Evolutionary conservation across 257 asterid genomes (phyloP).

Genomic region (Plectranthus barbatus): DNA sequence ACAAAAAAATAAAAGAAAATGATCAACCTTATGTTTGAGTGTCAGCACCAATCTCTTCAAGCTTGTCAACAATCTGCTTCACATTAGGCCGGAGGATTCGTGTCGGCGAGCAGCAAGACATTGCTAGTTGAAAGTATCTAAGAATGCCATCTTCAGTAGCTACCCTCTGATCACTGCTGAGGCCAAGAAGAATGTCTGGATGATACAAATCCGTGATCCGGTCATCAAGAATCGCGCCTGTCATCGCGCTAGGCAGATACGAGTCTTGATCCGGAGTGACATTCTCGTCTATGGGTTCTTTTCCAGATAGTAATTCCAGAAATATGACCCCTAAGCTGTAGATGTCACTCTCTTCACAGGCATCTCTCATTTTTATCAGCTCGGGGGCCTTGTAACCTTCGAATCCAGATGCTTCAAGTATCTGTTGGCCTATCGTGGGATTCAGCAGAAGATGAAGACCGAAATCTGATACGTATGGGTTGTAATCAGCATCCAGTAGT

Average conservation of each 20-base stretch:
- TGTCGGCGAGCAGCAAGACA: conserved; percentile 82
- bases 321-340: conserved; percentile 74
- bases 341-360: conserved; percentile 52
- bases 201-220: conserved; percentile 46
- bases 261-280: conserved; percentile 45
- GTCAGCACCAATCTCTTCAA: conserved; percentile 50
- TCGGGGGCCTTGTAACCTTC: conserved; percentile 82
- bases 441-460: conserved; percentile 66
- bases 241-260: conserved; percentile 48
- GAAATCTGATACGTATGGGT: conserved; percentile 65
- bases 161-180: conserved; percentile 28
- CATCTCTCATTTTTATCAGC: conserved; percentile 73
- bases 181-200: conserved; percentile 49
- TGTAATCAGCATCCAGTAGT: conserved; percentile 44
- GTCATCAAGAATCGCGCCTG: conserved; percentile 68
- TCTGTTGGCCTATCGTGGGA: conserved; percentile 56
- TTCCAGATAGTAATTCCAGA: conserved; percentile 67
- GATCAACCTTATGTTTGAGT: no score
- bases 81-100: conserved; percentile 56
- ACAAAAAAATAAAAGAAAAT: no score
- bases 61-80: conserved; percentile 55
- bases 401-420: conserved; percentile 61
- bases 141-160: conserved; percentile 37
- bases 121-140: conserved; percentile 58
- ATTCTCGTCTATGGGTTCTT: conserved; percentile 44